Conservation (phyloP, 2,329 filamentous ascomycete species). For the Aspergillus nomiae region DNA sequence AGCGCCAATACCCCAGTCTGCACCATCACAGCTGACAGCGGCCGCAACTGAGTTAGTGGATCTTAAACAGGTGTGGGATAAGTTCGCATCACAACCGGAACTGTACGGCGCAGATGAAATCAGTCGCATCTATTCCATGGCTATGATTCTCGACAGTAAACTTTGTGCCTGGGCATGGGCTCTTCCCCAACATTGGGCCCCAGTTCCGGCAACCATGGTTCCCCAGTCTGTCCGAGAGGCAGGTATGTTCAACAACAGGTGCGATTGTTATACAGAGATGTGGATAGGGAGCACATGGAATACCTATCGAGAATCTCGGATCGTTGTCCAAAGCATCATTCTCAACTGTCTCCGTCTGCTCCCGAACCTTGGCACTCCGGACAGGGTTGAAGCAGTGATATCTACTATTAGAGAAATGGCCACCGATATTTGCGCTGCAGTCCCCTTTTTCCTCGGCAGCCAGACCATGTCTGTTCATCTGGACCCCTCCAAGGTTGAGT, state of each 20-base stretch:
- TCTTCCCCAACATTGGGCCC: constrained; percentile 28
- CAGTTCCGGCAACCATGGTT: constrained; percentile 24
- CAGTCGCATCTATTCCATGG: constrained; percentile 20
- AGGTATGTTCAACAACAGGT: constrained; percentile 27
- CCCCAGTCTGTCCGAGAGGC: constrained; percentile 29
- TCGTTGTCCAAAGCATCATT: constrained; percentile 31
- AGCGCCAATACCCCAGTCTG: constrained; percentile 14
- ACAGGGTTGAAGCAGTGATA: constrained; percentile 7
- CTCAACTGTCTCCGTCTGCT: constrained; percentile 26
- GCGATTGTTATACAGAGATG: constrained; percentile 34
- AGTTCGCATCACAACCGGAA: constrained; percentile 6
- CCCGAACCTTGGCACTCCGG: constrained; percentile 2
- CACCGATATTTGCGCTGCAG: constrained; percentile 29
- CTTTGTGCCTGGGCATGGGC: constrained; percentile 26
- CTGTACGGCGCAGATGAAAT: constrained; percentile 10
- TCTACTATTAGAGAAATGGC: constrained; percentile 21
- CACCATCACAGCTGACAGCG: constrained; percentile 23
- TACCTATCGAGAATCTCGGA: constrained; percentile 31
- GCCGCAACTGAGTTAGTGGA: constrained; percentile 26
- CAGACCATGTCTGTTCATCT: constrained; percentile 26
- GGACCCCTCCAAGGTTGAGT: constrained; percentile 23
- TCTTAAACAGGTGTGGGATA: constrained; percentile 27
- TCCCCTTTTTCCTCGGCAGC: constrained; percentile 31
- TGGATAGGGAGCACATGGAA: constrained; percentile 35
- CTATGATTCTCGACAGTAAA: constrained; percentile 23